Evolutionary conservation across 2,329 filamentous ascomycete species (phyloP), one percentile per base, ranked within the genome.

Genomic region (Xylariaceae sp.): DNA sequence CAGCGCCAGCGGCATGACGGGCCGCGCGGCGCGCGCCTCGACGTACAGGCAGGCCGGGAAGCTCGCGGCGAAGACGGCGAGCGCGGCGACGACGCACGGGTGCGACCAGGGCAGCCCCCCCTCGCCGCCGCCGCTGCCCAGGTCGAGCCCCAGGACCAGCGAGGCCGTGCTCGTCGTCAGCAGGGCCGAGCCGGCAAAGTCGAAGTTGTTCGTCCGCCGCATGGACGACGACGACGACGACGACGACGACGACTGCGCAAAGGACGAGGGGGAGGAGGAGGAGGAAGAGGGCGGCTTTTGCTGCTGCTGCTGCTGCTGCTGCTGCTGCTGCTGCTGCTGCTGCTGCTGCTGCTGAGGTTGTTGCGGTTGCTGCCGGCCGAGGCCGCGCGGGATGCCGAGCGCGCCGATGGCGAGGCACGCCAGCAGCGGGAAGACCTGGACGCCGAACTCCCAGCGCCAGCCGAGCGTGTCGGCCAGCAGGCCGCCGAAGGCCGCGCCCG

Each of bases 381-480:
- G 55, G 17, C 72, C 63, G 6, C 48, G 46, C 1, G 77, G 76
- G 15, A 78, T 65, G 5, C 64, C 63, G 6, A 68, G 35, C 30
- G 51, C 50, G 2, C 68, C 61, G n/a, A 73, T 50, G 7, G 53
- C 43, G 28, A 73, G 55, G 39, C 65, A 69, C 2, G 72, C 30
- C 0, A 68, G 17, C 19, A 79, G 48, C 0, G 64, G 59, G 3
- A 72, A 67, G 3, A 80, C 60, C 54, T 81, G 77, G 6, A 80
- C 56, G 33, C 73, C 74, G 50, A 80, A 86, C 36, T 80, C 79
- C 77, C 78, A 83, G 26, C 83, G 65, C 82, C 82, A 88, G 19
- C 83, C 83, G 2, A 87, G 56, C 21, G 63, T 65, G 49, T 87
- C 81, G 16, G 79, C 80, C 50, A 88, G 73, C 33, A 77, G 65